Conservation (phyloP, 257 asterid genomes). For the Coffea eugenioides region DNA sequence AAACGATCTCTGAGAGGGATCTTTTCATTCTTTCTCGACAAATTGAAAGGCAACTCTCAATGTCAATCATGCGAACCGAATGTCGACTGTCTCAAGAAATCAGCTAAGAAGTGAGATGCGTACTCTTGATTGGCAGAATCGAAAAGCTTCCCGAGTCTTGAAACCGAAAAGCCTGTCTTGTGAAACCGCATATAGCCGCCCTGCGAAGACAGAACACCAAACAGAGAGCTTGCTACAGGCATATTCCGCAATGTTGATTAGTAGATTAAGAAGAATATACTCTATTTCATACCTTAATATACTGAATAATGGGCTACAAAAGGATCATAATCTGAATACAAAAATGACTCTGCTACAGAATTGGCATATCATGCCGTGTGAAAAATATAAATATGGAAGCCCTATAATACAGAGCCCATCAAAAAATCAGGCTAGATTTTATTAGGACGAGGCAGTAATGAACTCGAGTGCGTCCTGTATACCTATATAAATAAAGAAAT, state of each 20-base stretch:
- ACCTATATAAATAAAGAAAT: neutral
- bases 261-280: neutral
- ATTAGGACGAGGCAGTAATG: neutral
- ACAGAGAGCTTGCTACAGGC: neutral
- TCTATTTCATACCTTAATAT: neutral
- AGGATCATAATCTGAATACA: neutral
- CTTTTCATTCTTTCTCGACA: slow-evolving; percentile 1
- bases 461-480: neutral
- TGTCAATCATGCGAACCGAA: neutral
- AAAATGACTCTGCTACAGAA: neutral
- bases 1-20: neutral
- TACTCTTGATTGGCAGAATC: neutral
- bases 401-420: slow-evolving; percentile 14
- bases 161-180: neutral
- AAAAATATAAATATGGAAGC: neutral
- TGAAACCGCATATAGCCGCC: neutral
- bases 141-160: neutral
- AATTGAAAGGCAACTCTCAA: neutral
- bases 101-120: neutral
- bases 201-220: neutral
- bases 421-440: neutral
- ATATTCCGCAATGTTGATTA: neutral
- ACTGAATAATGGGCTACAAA: neutral
- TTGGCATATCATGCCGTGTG: neutral
- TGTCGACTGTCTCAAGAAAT: neutral